Conservation (phyloP, 345 rosid species). For the Linum trigynum region DNA sequence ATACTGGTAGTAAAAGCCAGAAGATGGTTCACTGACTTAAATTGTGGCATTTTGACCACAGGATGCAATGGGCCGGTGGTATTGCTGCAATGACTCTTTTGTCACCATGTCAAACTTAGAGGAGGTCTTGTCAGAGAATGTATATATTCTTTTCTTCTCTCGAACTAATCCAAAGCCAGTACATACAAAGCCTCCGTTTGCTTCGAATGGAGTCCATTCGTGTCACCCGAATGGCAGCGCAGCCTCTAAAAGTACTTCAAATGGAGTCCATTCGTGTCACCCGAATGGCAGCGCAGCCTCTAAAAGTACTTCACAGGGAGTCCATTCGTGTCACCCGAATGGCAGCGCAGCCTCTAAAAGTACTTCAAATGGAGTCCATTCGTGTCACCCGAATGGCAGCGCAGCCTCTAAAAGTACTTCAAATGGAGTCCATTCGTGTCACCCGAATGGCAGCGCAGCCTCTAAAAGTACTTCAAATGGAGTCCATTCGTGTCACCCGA, state of each 20-base stretch:
- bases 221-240: conserved; percentile 34
- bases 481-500: not conserved
- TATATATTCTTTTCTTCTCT: conserved; percentile 81
- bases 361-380: conserved; percentile 2
- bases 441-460: conserved; percentile 19
- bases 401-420: conserved; percentile 30
- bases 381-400: not conserved
- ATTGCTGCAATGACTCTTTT: conserved; percentile 78
- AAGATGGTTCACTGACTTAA: conserved; percentile 14
- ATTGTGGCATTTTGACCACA: conserved; percentile 21
- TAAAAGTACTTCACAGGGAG: conserved; percentile 15
- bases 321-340: not conserved
- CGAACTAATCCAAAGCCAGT: conserved; percentile 61
- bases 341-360: conserved; percentile 30
- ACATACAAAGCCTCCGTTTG: conserved; percentile 24
- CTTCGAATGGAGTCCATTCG: conserved; percentile 52
- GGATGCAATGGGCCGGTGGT: conserved; percentile 91
- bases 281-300: conserved; percentile 23
- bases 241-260: not conserved
- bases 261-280: not conserved
- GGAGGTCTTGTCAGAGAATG: conserved; percentile 89
- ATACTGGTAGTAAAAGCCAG: conserved; percentile 1
- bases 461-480: conserved; percentile 20
- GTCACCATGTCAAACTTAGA: conserved; percentile 69
- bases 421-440: not conserved